Evolutionary conservation across 129 eudicot species (phyloP).

Genomic region (Helichrysum umbraculigerum): DNA sequence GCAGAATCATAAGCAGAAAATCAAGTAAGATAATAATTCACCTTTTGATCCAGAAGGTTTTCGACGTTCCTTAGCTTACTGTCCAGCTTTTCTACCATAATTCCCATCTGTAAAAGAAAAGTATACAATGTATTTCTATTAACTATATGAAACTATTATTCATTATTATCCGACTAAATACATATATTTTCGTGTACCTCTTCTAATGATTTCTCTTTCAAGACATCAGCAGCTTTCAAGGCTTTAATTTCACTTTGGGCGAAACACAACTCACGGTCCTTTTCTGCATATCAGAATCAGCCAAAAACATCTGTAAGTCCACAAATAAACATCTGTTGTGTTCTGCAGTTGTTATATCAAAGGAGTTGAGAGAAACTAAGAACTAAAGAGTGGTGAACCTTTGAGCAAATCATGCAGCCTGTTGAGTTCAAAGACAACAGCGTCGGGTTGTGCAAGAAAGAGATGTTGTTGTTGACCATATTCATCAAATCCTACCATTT

Average conservation of each 20-base stretch:
- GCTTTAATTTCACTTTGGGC: constrained; percentile 84
- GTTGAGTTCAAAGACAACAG: constrained; percentile 69
- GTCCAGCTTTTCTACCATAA: constrained; percentile 58
- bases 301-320: not conserved
- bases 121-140: not conserved
- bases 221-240: constrained; percentile 57
- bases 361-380: not conserved
- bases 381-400: constrained; percentile 45
- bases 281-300: constrained; percentile 47
- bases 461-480: constrained; percentile 26
- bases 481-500: constrained; percentile 48
- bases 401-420: constrained; percentile 66
- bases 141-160: not conserved
- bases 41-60: constrained; percentile 76
- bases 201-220: constrained; percentile 78
- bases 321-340: not conserved
- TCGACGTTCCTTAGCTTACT: constrained; percentile 54
- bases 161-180: too few species aligned
- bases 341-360: not conserved
- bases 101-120: constrained; percentile 50
- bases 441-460: constrained; percentile 49
- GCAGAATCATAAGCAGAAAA: not conserved
- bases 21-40: constrained; percentile 11
- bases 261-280: constrained; percentile 58
- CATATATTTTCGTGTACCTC: constrained; percentile 47